phyloP scores from a whole-genome alignment of 192 early-diverging fungal genomes.

The Coemansia sp. region DNA sequence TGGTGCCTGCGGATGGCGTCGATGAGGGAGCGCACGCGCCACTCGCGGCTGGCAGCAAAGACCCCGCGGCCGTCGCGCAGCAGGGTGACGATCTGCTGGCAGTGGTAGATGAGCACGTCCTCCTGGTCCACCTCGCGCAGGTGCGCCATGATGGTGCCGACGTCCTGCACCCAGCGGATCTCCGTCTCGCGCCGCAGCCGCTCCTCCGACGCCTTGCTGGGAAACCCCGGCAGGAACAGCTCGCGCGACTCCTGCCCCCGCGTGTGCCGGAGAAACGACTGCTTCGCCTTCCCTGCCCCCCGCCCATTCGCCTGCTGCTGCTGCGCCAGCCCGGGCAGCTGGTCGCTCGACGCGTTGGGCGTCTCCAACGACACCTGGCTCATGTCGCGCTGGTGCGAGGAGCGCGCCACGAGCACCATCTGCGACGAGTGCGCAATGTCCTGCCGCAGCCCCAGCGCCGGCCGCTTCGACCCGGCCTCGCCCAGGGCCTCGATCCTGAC shows the following conservation, averaged over 20 bases:
- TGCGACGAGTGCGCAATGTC: conserved; percentile 16
- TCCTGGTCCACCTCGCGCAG: conserved; percentile 35
- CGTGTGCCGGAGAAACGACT: not conserved
- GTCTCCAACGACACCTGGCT: conserved; percentile 21
- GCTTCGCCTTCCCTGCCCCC: not conserved
- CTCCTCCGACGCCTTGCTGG: conserved; percentile 44
- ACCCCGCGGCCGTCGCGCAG: conserved; percentile 51
- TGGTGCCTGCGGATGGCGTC: conserved; percentile 44
- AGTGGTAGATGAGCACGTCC: conserved; percentile 33
- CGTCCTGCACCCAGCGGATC: conserved; percentile 50
- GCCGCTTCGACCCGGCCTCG: conserved; percentile 28
- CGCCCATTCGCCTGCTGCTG: not conserved
- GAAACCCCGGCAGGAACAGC: conserved; percentile 31
- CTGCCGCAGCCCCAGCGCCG: conserved; percentile 41
- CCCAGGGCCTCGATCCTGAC: conserved; percentile 31
- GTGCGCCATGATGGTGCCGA: conserved; percentile 32
- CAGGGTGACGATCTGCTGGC: conserved; percentile 41
- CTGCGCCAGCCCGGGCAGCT: conserved; percentile 11
- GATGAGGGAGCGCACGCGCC: conserved; percentile 46
- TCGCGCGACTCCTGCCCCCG: conserved; percentile 24
- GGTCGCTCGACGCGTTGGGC: conserved; percentile 26
- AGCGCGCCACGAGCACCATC: conserved; percentile 1
- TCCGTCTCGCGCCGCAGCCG: conserved; percentile 52
- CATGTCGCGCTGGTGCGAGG: conserved; percentile 15
- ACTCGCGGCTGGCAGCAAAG: conserved; percentile 46